Base-by-base conservation (phyloP, 345 rosid genomes). In the Brassica carinata region DNA sequence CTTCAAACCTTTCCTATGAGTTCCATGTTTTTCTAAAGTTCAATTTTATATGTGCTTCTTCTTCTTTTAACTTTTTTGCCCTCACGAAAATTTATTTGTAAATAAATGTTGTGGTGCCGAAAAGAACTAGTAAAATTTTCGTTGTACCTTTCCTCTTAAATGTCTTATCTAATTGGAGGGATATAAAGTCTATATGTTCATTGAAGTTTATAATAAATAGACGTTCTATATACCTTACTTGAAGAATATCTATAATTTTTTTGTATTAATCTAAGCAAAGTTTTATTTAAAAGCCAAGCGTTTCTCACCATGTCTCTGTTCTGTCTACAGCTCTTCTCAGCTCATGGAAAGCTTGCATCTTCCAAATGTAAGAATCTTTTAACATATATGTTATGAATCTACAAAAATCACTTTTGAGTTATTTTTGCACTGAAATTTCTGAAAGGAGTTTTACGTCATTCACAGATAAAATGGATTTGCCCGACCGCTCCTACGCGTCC, bases 401-500 rank as follows among this genome's bases (percentile, higher is more conserved):
- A 43, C 17, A 17, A 75, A 30, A 45, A 64, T 7, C 11, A 74
- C 1, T 23, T 27, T 65, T n/a, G 14, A 48, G 26, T 23, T 23
- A 23, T 23, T 31, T 31, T 5, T 31, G 34, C 34, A 31, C 34
- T 31, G 34, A 31, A 31, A 5, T 31, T 31, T 31, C 34, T 31
- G 34, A 31, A 31, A 31, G 5, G 34, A 31, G 34, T 31, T 31
- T 31, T 31, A 31, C 5, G 34, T 5, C 34, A 31, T 31, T 23
- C 73, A 74, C 85, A 96, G 99, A 87, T 96, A 75, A 96, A 93
- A 86, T 96, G 99, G 99, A 93, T 96, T 86, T 96, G 97, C 76
- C 99, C 98, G 7, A 96, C 97, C 57, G 97, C 99, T 81, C 99
- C 99, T 57, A 84, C 91, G 18, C 93, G 91, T 66, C 94, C 99